phyloP scores from a whole-genome alignment of 768 basidiomycete species.

The Pleurotus citrinopileatus region DNA sequence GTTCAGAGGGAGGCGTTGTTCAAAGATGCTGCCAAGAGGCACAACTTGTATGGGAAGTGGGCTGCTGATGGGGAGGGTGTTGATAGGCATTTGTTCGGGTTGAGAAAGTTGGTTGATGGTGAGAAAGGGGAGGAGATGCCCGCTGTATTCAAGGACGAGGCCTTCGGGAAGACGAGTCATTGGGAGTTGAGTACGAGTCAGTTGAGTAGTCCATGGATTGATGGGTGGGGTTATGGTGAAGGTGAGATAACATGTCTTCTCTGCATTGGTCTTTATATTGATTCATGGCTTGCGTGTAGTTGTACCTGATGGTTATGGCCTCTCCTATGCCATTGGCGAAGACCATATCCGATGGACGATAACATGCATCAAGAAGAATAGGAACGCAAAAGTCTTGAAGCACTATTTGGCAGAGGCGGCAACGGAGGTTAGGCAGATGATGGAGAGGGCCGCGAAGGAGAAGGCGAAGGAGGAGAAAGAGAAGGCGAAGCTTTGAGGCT shows the following conservation, averaged over 20 bases:
- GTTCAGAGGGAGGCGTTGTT: slow-evolving; percentile 57
- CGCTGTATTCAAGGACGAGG: slow-evolving; percentile 69
- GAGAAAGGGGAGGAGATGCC: slow-evolving; percentile 68
- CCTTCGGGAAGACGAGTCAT: slow-evolving; percentile 68
- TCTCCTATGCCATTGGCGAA: slow-evolving; percentile 88
- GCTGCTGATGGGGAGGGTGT: slow-evolving; percentile 94
- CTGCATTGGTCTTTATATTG: slow-evolving; percentile 2
- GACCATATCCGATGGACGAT: slow-evolving; percentile 88
- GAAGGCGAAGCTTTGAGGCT: slow-evolving; percentile 26
- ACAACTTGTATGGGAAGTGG: slow-evolving; percentile 85
- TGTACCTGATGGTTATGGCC: slow-evolving; percentile 87
- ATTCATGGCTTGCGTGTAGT: slow-evolving; percentile 42
- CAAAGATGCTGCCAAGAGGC: slow-evolving; percentile 72
- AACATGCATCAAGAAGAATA: slow-evolving; percentile 56
- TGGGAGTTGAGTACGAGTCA: slow-evolving; percentile 96
- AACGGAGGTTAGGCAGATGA: slow-evolving; percentile 70
- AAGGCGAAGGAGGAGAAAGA: slow-evolving; percentile 30
- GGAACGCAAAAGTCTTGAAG: slow-evolving; percentile 48
- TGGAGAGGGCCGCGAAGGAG: slow-evolving; percentile 59
- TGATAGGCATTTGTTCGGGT: slow-evolving; percentile 91
- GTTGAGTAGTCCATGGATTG: slow-evolving; percentile 74
- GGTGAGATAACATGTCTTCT: slow-evolving; percentile 41
- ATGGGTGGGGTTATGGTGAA: slow-evolving; percentile 98
- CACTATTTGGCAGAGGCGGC: slow-evolving; percentile 81
- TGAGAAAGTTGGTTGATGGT: slow-evolving; percentile 71